Evolutionary conservation across 768 basidiomycete species (phyloP).

Genomic region (Artomyces pyxidatus): DNA sequence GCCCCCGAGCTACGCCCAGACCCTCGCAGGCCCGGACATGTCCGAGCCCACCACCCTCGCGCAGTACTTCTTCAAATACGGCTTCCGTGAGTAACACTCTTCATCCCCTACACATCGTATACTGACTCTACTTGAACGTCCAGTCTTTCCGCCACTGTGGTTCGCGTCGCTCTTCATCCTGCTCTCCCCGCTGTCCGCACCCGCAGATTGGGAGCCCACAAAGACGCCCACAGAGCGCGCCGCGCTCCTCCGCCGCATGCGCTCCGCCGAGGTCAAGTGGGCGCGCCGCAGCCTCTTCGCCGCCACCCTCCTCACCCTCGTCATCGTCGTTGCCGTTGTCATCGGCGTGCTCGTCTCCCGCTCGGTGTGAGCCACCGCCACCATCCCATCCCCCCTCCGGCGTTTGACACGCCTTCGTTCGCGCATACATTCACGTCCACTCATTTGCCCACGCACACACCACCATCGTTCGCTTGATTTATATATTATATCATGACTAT

Average conservation of each 20-base stretch:
- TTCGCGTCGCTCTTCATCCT: conserved; percentile 33
- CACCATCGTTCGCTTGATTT: too few species aligned
- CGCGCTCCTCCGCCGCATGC: conserved; percentile 24
- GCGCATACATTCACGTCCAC: too few species aligned
- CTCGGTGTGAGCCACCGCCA: too few species aligned
- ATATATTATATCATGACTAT: too few species aligned
- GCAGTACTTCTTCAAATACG: conserved; percentile 40
- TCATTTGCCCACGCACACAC: too few species aligned
- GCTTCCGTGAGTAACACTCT: conserved; percentile 34
- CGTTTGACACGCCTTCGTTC: too few species aligned
- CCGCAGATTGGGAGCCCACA: conserved; percentile 26
- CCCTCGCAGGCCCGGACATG: conserved; percentile 10
- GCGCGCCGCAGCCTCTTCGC: conserved; percentile 31
- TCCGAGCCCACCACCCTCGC: conserved; percentile 37
- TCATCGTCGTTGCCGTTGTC: conserved; percentile 15
- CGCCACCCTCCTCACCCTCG: conserved; percentile 12
- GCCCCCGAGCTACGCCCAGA: conserved; percentile 27
- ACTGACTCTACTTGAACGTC: neutral
- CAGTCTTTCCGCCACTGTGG: conserved; percentile 47
- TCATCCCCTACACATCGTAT: neutral
- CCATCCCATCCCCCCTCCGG: too few species aligned
- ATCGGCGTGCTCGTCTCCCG: conserved; percentile 14
- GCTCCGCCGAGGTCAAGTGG: conserved; percentile 34
- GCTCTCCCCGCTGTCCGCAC: conserved; percentile 31
- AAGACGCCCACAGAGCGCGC: conserved; percentile 31